Percentiles rank a stretch among this genome's conserved stretches.
These are phyloP conservation scores for Penicillium herquei DNA, from an alignment of 495 filamentous ascomycete species.

Conservation along the genomic window DNA sequence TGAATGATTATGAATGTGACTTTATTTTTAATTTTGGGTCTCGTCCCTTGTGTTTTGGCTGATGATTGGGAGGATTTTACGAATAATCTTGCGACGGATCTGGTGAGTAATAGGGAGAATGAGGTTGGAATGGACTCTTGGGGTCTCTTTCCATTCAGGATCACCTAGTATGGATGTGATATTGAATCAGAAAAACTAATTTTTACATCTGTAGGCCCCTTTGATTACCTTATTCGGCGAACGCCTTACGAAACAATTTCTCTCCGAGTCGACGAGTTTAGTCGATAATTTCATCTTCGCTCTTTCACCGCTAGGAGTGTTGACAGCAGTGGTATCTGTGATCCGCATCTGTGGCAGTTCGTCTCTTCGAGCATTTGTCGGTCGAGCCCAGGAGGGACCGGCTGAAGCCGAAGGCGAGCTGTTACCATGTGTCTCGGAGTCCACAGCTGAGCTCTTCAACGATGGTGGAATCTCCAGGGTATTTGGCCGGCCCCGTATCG, in stretches of 20 bases:
- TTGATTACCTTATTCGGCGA: slow-evolving; percentile 57
- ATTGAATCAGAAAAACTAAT: background rate
- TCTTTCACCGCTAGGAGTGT: slow-evolving; percentile 52
- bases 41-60: slow-evolving; percentile 17
- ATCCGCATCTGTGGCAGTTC: slow-evolving; percentile 53
- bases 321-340: slow-evolving; percentile 52
- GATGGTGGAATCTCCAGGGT: slow-evolving; percentile 42
- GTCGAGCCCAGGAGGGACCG: slow-evolving; percentile 45
- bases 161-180: no score
- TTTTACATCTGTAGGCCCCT: slow-evolving; percentile 31
- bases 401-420: slow-evolving; percentile 42
- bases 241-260: slow-evolving; percentile 55
- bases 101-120: slow-evolving; percentile 24
- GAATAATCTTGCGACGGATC: slow-evolving; percentile 51
- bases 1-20: background rate
- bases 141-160: no score
- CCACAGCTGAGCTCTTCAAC: slow-evolving; percentile 44
- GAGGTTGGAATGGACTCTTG: no score
- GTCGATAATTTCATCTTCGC: slow-evolving; percentile 56
- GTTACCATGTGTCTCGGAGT: slow-evolving; percentile 42
- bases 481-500: slow-evolving; percentile 38
- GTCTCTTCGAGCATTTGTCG: slow-evolving; percentile 53
- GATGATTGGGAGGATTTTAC: slow-evolving; percentile 50
- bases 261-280: slow-evolving; percentile 49
- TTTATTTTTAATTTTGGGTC: slow-evolving; percentile 17